Conservation (phyloP, 495 filamentous ascomycete genomes). For the Penicillium argentinense region DNA sequence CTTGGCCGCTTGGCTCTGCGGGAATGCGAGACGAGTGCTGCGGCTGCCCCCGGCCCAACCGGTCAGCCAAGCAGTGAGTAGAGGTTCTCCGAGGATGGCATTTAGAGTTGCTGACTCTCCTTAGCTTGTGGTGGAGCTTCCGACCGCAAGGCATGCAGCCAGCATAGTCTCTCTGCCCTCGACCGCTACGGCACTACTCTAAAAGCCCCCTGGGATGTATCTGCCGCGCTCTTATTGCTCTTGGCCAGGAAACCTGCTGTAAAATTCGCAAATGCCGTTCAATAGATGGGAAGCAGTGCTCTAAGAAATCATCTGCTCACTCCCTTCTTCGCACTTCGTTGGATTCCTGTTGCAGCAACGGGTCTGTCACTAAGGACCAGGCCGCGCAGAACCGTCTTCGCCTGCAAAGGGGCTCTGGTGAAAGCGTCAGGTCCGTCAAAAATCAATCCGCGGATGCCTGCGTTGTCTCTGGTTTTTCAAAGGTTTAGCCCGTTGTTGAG, state of each 20-base stretch:
- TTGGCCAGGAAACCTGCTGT: slow-evolving; percentile 55
- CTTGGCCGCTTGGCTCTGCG: slow-evolving; percentile 49
- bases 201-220: slow-evolving; percentile 53
- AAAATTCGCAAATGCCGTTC: slow-evolving; percentile 7
- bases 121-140: slow-evolving; percentile 14
- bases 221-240: slow-evolving; percentile 51
- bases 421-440: slow-evolving; percentile 1
- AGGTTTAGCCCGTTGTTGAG: slow-evolving; percentile 1
- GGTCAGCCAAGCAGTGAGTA: slow-evolving; percentile 8
- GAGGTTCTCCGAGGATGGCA: slow-evolving; percentile 1
- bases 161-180: slow-evolving; percentile 32
- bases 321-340: slow-evolving; percentile 8
- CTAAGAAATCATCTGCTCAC: slow-evolving; percentile 12
- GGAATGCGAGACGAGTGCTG: slow-evolving; percentile 22
- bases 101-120: slow-evolving; percentile 1
- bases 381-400: slow-evolving; percentile 3
- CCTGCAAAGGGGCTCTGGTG: slow-evolving; percentile 9
- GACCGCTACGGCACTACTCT: slow-evolving; percentile 40
- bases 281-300: slow-evolving; percentile 2
- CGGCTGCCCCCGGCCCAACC: slow-evolving; percentile 2
- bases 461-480: slow-evolving; percentile 1
- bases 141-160: slow-evolving; percentile 24
- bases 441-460: neutral
- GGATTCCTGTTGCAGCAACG: slow-evolving; percentile 11
- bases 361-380: neutral